These are phyloP conservation scores for Leccinum pellstonianum DNA, from an alignment of 768 basidiomycete species.

Conservation along the genomic window DNA sequence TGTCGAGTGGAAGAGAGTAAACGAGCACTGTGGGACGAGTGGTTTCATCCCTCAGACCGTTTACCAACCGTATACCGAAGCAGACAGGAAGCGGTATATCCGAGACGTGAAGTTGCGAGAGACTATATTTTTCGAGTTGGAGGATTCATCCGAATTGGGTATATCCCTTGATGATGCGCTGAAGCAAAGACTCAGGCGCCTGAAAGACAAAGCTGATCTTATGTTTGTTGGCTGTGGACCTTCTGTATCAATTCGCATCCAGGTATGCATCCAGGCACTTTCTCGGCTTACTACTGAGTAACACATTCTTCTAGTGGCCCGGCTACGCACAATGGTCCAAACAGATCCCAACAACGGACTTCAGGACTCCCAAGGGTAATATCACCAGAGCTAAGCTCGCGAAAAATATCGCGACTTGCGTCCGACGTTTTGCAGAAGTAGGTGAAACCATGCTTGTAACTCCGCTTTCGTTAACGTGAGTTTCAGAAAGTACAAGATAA, in stretches of 20 bases:
- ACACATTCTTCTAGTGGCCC: conserved; percentile 57
- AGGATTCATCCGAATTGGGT: conserved; percentile 55
- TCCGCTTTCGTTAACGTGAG: conserved; percentile 6
- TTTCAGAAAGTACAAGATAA: conserved; percentile 48
- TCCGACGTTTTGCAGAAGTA: conserved; percentile 66
- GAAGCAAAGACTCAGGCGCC: conserved; percentile 53
- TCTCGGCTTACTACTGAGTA: not conserved
- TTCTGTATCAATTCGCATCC: conserved; percentile 75
- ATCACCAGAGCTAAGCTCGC: conserved; percentile 76
- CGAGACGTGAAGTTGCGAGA: conserved; percentile 62
- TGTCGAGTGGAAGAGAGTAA: conserved; percentile 25
- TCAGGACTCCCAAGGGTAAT: conserved; percentile 72
- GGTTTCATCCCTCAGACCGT: conserved; percentile 69
- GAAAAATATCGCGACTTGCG: conserved; percentile 76
- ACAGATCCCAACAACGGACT: conserved; percentile 82
- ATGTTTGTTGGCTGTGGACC: conserved; percentile 76
- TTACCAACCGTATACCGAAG: conserved; percentile 76
- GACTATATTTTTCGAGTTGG: conserved; percentile 62
- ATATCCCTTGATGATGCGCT: conserved; percentile 64
- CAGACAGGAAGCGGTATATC: conserved; percentile 74
- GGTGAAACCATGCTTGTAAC: conserved; percentile 10
- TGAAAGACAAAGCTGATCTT: conserved; percentile 56
- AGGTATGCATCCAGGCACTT: conserved; percentile 42
- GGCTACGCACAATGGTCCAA: conserved; percentile 76
- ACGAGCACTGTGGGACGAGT: conserved; percentile 29